A percentile compares a stretch with the other conserved stretches of the same genome.
phyloP scores from a whole-genome alignment of 345 rosid species.

The Gossypium australe region DNA sequence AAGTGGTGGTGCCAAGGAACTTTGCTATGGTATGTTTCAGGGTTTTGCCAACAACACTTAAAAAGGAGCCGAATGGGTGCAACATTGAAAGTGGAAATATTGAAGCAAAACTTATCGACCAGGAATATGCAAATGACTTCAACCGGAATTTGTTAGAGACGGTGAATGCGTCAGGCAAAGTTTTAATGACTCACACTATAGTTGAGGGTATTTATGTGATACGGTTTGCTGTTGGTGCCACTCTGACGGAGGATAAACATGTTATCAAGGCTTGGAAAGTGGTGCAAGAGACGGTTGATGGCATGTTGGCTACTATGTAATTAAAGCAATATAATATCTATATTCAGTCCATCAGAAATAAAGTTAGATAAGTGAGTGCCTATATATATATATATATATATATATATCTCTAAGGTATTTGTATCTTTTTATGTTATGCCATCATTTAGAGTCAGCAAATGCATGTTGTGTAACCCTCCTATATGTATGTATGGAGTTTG shows the following conservation, averaged over 20 bases:
- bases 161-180: conserved; percentile 35
- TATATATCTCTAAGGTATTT: too few relatives aligned
- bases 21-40: background rate
- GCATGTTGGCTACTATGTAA: background rate
- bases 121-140: conserved; percentile 18
- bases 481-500: too few relatives aligned
- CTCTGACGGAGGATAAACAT: conserved; percentile 28
- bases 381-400: too few relatives aligned
- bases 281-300: conserved; percentile 19
- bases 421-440: too few relatives aligned
- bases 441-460: too few relatives aligned
- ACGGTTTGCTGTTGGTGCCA: conserved; percentile 25
- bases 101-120: background rate
- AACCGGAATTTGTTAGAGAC: conserved; percentile 29
- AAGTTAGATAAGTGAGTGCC: too few relatives aligned
- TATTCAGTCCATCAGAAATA: too few relatives aligned
- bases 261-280: conserved; percentile 31
- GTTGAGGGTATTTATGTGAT: conserved; percentile 27
- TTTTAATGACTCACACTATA: conserved; percentile 25
- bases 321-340: too few relatives aligned
- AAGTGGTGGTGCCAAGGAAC: background rate
- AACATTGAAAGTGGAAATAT: too few relatives aligned
- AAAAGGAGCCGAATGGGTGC: background rate
- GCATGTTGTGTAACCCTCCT: too few relatives aligned
- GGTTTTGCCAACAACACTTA: background rate